These are phyloP conservation scores for Boletellus ananas DNA, from an alignment of 768 basidiomycete species.

Conservation along the genomic window DNA sequence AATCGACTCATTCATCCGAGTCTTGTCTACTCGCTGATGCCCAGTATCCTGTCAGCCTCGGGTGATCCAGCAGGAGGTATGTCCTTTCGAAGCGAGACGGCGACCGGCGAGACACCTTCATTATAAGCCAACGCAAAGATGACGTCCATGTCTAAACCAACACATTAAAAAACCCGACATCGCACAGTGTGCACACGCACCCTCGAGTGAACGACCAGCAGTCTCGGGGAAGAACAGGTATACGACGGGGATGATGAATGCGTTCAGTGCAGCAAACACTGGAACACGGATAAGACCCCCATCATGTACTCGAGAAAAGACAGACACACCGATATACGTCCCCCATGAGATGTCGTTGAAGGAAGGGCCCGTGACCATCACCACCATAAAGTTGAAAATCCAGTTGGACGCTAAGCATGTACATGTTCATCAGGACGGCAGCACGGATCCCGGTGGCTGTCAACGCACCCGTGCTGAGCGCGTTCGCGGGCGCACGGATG, in stretches of 20 bases:
- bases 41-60: slow-evolving; percentile 43
- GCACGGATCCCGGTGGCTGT: background rate
- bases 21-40: slow-evolving; percentile 15
- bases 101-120: slow-evolving; percentile 42
- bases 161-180: background rate
- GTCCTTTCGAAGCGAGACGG: slow-evolving; percentile 42
- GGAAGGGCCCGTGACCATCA: slow-evolving; percentile 59
- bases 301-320: background rate
- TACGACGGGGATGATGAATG: slow-evolving; percentile 52
- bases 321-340: slow-evolving; percentile 50
- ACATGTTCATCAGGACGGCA: background rate
- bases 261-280: slow-evolving; percentile 57
- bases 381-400: slow-evolving; percentile 57
- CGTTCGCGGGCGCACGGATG: slow-evolving; percentile 62
- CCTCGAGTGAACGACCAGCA: slow-evolving; percentile 55
- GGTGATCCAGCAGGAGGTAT: slow-evolving; percentile 42
- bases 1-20: background rate
- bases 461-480: slow-evolving; percentile 47
- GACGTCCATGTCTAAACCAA: slow-evolving; percentile 40
- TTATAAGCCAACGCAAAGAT: slow-evolving; percentile 44
- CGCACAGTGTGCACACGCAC: slow-evolving; percentile 15
- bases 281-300: background rate
- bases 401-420: slow-evolving; percentile 35
- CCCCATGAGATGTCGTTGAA: slow-evolving; percentile 57
- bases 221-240: slow-evolving; percentile 64